Conservation (phyloP, 345 rosid species). For the Punica granatum region DNA sequence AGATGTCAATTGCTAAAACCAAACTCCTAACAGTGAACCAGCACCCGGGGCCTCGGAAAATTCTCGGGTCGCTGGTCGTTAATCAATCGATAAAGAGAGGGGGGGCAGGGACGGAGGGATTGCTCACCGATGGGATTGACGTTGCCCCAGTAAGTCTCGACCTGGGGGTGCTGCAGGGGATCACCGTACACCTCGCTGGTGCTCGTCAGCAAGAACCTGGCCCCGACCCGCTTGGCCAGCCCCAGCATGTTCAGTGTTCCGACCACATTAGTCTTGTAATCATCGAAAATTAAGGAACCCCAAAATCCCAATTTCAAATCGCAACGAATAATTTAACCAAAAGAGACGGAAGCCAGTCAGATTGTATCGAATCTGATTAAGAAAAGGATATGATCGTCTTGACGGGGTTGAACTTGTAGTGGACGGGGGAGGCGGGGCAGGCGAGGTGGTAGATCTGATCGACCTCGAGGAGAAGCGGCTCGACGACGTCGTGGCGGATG, state of each 20-base stretch:
- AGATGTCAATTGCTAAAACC: background rate
- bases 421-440: slow-evolving; percentile 98
- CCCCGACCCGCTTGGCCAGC: slow-evolving; percentile 90
- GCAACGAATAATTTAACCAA: background rate
- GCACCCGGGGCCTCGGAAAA: background rate
- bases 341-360: background rate
- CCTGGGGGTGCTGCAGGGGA: slow-evolving; percentile 98
- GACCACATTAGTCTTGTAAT: slow-evolving; percentile 87
- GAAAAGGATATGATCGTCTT: slow-evolving; percentile 77
- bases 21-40: background rate
- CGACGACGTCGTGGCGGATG: slow-evolving; percentile 93
- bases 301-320: background rate
- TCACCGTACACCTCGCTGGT: slow-evolving; percentile 99
- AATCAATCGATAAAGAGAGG: background rate
- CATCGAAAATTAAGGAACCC: slow-evolving; percentile 20
- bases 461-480: slow-evolving; percentile 81
- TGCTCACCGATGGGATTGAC: slow-evolving; percentile 90
- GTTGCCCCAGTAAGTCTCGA: slow-evolving; percentile 99
- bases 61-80: background rate
- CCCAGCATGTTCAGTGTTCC: slow-evolving; percentile 97
- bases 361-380: background rate
- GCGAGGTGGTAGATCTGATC: slow-evolving; percentile 99
- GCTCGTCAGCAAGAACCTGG: slow-evolving; percentile 80
- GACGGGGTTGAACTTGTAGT: slow-evolving; percentile 95
- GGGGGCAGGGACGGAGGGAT: background rate